These are phyloP conservation scores for Asparagopsis taxiformis DNA, from an alignment of 31 red algal species.

Conservation along the genomic window DNA sequence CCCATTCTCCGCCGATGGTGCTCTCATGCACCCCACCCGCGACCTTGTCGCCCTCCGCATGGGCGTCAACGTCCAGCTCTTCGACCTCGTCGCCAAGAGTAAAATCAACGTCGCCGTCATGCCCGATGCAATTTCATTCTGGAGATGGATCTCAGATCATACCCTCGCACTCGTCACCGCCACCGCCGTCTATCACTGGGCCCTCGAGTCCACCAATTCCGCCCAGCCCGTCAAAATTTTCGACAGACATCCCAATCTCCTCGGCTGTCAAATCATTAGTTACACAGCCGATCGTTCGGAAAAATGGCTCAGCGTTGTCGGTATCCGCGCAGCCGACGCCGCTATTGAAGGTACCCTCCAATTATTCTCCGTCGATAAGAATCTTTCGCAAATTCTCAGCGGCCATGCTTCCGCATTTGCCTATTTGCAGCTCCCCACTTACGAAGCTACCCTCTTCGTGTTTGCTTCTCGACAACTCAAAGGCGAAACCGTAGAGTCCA, in stretches of 20 bases:
- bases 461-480: slow-evolving; percentile 71
- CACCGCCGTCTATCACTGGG: slow-evolving; percentile 89
- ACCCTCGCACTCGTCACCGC: slow-evolving; percentile 83
- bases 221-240: slow-evolving; percentile 62
- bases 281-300: slow-evolving; percentile 53
- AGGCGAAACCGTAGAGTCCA: slow-evolving; percentile 39
- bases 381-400: slow-evolving; percentile 79
- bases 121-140: slow-evolving; percentile 74
- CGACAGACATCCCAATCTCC: slow-evolving; percentile 69
- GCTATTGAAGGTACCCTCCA: slow-evolving; percentile 79
- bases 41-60: slow-evolving; percentile 72
- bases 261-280: slow-evolving; percentile 79
- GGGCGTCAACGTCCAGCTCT: slow-evolving; percentile 68
- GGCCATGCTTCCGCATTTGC: slow-evolving; percentile 91
- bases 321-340: slow-evolving; percentile 21
- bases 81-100: slow-evolving; percentile 72
- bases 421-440: slow-evolving; percentile 25
- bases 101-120: slow-evolving; percentile 38
- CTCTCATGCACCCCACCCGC: slow-evolving; percentile 85
- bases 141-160: slow-evolving; percentile 80
- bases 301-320: slow-evolving; percentile 84
- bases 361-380: slow-evolving; percentile 81
- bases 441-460: slow-evolving; percentile 63
- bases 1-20: slow-evolving; percentile 90
- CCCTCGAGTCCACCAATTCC: slow-evolving; percentile 1